Conservation (phyloP, 306 rosid genomes). For the Chamaecrista fasciculata region DNA sequence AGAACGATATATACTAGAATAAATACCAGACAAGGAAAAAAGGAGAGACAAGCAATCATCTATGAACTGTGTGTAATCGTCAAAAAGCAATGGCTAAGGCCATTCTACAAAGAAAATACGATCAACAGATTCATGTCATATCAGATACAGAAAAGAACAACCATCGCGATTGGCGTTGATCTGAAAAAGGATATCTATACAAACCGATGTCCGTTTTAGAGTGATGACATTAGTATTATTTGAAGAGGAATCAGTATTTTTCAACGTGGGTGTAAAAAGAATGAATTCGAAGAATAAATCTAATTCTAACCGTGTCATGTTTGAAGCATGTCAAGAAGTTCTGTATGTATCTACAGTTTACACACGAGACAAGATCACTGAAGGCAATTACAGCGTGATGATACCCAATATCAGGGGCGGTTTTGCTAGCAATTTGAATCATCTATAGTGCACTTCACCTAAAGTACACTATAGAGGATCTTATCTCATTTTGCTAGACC, state of each 20-base stretch:
- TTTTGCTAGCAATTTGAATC: no score
- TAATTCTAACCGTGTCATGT: constrained; percentile 26
- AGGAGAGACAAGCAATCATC: no score
- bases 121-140: neutral
- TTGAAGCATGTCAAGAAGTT: constrained; percentile 31
- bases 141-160: neutral
- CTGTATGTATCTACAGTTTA: constrained; percentile 50
- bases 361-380: constrained; percentile 40
- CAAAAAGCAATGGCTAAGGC: neutral
- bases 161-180: neutral
- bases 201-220: neutral
- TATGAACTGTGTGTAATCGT: no score
- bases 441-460: no score
- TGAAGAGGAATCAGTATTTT: constrained; percentile 4
- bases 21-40: no score
- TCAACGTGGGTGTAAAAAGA: constrained; percentile 1
- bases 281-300: constrained; percentile 27
- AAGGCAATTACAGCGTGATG: constrained; percentile 28
- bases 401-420: constrained; percentile 28
- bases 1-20: no score
- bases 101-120: neutral
- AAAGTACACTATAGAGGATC: no score
- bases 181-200: neutral
- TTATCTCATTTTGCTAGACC: no score
- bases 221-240: neutral